Conservation (phyloP, 805 yeast genomes). For the Candida jianshihensis region DNA sequence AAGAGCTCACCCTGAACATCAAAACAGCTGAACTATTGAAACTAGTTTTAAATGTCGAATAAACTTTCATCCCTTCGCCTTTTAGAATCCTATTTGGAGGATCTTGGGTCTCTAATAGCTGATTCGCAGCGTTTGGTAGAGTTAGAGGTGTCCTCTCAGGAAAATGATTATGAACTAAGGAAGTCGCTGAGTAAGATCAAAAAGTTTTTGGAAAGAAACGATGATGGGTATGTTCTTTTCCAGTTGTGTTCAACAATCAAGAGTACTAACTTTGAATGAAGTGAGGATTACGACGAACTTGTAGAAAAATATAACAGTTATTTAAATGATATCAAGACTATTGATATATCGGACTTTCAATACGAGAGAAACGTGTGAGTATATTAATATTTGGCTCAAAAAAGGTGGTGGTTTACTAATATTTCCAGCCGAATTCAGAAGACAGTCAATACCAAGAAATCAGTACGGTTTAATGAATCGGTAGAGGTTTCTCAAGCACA, state of each 20-base stretch:
- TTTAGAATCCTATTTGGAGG: constrained; percentile 22
- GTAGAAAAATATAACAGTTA: constrained; percentile 14
- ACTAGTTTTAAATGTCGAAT: constrained; percentile 1
- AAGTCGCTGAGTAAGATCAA: constrained; percentile 17
- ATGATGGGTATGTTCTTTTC: constrained; percentile 16
- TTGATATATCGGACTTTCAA: constrained; percentile 13
- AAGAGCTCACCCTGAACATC: too few species aligned
- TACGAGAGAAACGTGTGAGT: constrained; percentile 12
- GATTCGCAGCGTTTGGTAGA: constrained; percentile 16
- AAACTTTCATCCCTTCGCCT: constrained; percentile 18
- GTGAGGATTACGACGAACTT: constrained; percentile 21
- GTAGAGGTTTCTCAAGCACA: constrained; percentile 10
- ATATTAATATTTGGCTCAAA: too few species aligned
- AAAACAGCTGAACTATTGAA: too few species aligned
- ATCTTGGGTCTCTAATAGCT: constrained; percentile 16
- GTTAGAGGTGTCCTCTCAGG: constrained; percentile 11
- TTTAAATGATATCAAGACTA: constrained; percentile 6
- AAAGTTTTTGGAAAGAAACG: constrained; percentile 21
- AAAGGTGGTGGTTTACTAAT: neutral
- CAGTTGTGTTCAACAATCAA: neutral
- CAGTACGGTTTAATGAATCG: constrained; percentile 23
- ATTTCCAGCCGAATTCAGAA: constrained; percentile 1
- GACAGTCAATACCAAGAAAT: constrained; percentile 13
- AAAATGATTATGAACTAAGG: constrained; percentile 17
- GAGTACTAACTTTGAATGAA: constrained; percentile 6